Conservation (phyloP, 163 green algal genomes). For the Scenedesmus sp. region DNA sequence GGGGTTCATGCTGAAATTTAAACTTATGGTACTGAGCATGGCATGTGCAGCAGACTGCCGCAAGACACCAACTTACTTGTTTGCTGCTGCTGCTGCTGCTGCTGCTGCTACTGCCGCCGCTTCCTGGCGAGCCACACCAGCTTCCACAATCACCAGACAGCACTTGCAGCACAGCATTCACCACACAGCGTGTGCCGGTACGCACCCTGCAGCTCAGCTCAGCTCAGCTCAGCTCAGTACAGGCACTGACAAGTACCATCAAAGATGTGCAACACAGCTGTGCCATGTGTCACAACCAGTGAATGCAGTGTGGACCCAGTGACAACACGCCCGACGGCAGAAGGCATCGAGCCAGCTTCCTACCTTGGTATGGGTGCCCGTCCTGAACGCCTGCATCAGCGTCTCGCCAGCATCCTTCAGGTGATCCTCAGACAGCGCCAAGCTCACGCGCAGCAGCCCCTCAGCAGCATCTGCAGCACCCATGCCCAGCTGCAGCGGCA, state of each 20-base stretch:
- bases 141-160: no score
- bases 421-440: slow-evolving; percentile 48
- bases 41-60: background rate
- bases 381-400: slow-evolving; percentile 37
- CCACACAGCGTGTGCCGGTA: no score
- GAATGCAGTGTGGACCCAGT: background rate
- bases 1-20: background rate
- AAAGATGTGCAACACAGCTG: no score
- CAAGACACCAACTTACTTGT: no score
- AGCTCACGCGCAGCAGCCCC: background rate
- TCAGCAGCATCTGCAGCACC: background rate
- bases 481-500: slow-evolving; percentile 71
- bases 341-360: background rate
- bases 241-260: background rate
- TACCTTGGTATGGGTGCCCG: slow-evolving; percentile 53
- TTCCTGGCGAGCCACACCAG: no score
- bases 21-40: background rate
- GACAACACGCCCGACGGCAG: background rate
- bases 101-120: no score
- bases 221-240: no score
- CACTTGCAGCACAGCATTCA: no score
- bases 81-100: no score
- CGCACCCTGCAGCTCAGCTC: no score
- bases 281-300: no score
- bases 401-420: slow-evolving; percentile 47